Evolutionary conservation across 768 basidiomycete species (phyloP).

Genomic region (Mycena maculata): DNA sequence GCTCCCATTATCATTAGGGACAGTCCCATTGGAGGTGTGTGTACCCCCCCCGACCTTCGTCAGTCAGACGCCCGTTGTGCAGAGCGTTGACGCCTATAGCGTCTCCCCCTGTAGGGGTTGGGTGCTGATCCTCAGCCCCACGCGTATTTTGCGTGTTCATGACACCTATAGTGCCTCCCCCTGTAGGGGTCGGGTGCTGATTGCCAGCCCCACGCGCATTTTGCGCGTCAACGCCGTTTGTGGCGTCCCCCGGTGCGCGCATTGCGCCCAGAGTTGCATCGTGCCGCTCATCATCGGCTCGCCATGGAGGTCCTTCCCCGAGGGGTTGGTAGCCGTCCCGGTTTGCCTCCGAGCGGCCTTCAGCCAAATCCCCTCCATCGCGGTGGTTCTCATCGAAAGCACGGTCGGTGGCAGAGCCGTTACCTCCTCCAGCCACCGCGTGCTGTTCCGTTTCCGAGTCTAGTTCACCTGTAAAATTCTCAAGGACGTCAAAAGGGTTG

Average conservation of each 20-base stretch:
- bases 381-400: conserved; percentile 1
- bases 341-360: conserved; percentile 8
- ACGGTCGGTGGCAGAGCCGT: conserved; percentile 12
- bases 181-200: conserved; percentile 8
- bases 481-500: background rate
- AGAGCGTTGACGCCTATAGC: conserved; percentile 7
- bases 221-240: background rate
- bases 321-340: conserved; percentile 15
- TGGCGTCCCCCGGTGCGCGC: conserved; percentile 13
- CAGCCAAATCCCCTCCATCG: conserved; percentile 9
- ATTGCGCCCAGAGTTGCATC: conserved; percentile 13
- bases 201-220: conserved; percentile 4
- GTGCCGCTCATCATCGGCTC: conserved; percentile 12
- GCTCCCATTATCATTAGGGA: background rate
- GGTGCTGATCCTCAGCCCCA: no score
- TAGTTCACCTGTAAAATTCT: background rate
- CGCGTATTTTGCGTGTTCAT: no score
- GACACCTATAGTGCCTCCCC: no score
- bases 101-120: no score
- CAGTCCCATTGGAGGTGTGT: background rate
- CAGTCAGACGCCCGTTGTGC: background rate
- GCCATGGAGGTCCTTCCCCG: background rate
- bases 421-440: background rate
- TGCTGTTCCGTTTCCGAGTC: background rate
- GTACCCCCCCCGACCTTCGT: background rate